phyloP scores from a whole-genome alignment of 257 asterid species.

The Echites panduratus region DNA sequence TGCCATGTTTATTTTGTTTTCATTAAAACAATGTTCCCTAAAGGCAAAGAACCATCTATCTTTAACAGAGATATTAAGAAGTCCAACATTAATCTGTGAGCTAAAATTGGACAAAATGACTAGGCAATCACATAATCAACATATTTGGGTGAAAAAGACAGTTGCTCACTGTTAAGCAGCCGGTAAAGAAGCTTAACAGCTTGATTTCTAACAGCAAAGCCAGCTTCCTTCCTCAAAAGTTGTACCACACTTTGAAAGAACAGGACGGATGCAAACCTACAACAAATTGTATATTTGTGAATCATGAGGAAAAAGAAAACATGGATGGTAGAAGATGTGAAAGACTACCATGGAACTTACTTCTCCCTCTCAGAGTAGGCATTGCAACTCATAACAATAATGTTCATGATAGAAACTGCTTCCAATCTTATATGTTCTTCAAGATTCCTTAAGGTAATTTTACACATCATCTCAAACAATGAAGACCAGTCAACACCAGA shows the following conservation, averaged over 20 bases:
- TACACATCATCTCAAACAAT: constrained; percentile 55
- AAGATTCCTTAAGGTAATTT: constrained; percentile 33
- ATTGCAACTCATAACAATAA: constrained; percentile 63
- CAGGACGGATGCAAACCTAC: constrained; percentile 53
- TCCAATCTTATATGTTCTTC: constrained; percentile 49
- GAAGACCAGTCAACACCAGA: constrained; percentile 47
- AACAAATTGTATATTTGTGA: constrained; percentile 15
- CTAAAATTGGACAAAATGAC: not conserved
- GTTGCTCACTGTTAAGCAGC: constrained; percentile 74
- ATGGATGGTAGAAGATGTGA: constrained; percentile 6
- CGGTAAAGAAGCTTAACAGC: constrained; percentile 71
- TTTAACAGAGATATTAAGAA: not conserved
- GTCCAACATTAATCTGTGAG: not conserved
- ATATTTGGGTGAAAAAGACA: constrained; percentile 2
- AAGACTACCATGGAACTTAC: constrained; percentile 38
- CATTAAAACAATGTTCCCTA: not conserved
- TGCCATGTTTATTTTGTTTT: too few species aligned
- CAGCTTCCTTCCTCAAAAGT: constrained; percentile 61
- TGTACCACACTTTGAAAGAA: constrained; percentile 54
- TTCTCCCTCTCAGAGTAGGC: constrained; percentile 73
- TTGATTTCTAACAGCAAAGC: constrained; percentile 58
- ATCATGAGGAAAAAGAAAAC: constrained; percentile 16
- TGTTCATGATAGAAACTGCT: constrained; percentile 72
- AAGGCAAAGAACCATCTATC: not conserved
- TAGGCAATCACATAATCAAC: not conserved